Conservation (phyloP, 306 rosid genomes). For the Quillaja saponaria region DNA sequence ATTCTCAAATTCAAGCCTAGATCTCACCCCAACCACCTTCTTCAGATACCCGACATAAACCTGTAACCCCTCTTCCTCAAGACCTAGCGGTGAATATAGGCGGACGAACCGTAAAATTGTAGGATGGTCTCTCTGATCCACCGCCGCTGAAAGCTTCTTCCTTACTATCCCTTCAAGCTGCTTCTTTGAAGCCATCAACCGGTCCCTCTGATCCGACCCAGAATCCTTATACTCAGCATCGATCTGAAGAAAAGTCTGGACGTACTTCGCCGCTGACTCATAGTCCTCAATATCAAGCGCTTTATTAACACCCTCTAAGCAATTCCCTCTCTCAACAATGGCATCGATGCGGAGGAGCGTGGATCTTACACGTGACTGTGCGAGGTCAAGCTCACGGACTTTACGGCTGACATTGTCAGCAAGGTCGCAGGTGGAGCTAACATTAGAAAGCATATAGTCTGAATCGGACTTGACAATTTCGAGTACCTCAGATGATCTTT, state of each 20-base stretch:
- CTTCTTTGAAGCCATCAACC: slow-evolving; percentile 57
- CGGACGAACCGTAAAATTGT: slow-evolving; percentile 60
- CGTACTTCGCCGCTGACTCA: slow-evolving; percentile 63
- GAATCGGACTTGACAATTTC: slow-evolving; percentile 71
- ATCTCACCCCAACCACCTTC: slow-evolving; percentile 92
- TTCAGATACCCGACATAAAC: slow-evolving; percentile 82
- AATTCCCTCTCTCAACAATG: slow-evolving; percentile 69
- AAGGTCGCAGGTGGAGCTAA: slow-evolving; percentile 52
- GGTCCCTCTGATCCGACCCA: slow-evolving; percentile 76
- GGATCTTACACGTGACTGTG: slow-evolving; percentile 78
- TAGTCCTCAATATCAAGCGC: slow-evolving; percentile 71
- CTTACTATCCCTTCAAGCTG: slow-evolving; percentile 71
- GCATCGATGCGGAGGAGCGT: slow-evolving; percentile 85
- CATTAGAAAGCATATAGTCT: slow-evolving; percentile 49
- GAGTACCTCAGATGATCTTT: slow-evolving; percentile 67
- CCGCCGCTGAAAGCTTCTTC: slow-evolving; percentile 72
- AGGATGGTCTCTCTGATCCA: slow-evolving; percentile 77
- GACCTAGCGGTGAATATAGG: slow-evolving; percentile 68
- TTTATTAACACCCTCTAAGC: slow-evolving; percentile 67
- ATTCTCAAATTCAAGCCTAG: slow-evolving; percentile 75
- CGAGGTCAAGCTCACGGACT: slow-evolving; percentile 91
- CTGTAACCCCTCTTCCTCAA: slow-evolving; percentile 90
- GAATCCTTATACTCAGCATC: slow-evolving; percentile 71
- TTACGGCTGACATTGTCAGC: slow-evolving; percentile 63
- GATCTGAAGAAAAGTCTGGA: slow-evolving; percentile 65